These are phyloP conservation scores for Kwoniella shandongensis DNA, from an alignment of 768 basidiomycete species.

Conservation along the genomic window DNA sequence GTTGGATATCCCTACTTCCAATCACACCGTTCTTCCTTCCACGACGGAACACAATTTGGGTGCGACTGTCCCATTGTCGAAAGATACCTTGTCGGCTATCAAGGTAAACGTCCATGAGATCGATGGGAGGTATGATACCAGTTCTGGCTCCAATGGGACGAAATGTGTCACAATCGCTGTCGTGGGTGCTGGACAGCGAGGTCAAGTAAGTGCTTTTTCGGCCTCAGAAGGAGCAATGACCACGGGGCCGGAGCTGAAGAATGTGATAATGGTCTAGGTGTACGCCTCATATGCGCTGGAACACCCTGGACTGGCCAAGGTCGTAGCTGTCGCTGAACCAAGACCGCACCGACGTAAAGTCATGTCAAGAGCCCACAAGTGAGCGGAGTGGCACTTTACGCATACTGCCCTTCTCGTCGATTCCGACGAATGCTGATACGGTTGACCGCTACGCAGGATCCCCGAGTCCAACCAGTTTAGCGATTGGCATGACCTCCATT, in stretches of 20 bases:
- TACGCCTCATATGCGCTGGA: constrained; percentile 67
- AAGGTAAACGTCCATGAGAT: not conserved
- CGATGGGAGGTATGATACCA: not conserved
- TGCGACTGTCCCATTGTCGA: not conserved
- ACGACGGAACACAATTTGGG: constrained; percentile 3
- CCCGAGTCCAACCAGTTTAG: constrained; percentile 70
- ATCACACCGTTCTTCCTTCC: not conserved
- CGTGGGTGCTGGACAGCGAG: constrained; percentile 80
- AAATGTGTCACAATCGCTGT: constrained; percentile 65
- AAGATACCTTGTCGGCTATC: too few species aligned
- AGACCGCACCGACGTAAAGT: constrained; percentile 64
- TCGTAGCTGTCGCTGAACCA: constrained; percentile 84
- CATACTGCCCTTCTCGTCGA: not conserved
- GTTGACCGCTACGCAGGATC: constrained; percentile 57
- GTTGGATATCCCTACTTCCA: constrained; percentile 7
- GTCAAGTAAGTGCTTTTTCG: constrained; percentile 59
- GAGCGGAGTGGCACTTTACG: too few species aligned
- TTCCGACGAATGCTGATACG: too few species aligned
- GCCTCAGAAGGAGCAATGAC: constrained; percentile 3
- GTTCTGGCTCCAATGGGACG: too few species aligned
- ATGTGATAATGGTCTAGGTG: constrained; percentile 57
- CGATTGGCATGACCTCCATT: constrained; percentile 69
- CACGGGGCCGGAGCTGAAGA: not conserved
- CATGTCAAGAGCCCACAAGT: constrained; percentile 61
- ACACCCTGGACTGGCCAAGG: constrained; percentile 66